Conservation (phyloP, 495 filamentous ascomycete genomes). For the Cenococcum geophilum region DNA sequence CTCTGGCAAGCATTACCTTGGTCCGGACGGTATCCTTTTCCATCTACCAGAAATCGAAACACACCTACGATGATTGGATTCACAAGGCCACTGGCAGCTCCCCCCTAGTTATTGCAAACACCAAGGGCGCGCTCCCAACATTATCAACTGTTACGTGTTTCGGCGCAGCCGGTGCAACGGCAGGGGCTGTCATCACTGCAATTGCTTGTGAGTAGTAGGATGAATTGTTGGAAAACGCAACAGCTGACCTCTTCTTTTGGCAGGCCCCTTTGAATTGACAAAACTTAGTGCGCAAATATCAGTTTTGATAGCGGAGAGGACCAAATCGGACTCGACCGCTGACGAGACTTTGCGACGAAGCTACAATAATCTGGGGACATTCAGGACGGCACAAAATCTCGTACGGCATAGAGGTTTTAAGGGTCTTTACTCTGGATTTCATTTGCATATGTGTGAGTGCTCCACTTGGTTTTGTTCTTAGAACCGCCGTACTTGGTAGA, state of each 20-base stretch:
- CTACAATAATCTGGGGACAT: constrained; percentile 72
- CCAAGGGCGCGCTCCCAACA: constrained; percentile 61
- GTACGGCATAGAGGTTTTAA: constrained; percentile 67
- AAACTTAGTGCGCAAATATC: constrained; percentile 88
- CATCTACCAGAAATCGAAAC: constrained; percentile 80
- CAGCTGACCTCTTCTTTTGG: background rate
- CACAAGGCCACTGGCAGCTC: constrained; percentile 58
- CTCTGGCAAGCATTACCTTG: constrained; percentile 78
- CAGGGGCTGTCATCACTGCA: constrained; percentile 72
- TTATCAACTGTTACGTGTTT: constrained; percentile 66
- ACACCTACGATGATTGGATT: constrained; percentile 61
- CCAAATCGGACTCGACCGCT: constrained; percentile 45
- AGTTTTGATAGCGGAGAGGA: constrained; percentile 67
- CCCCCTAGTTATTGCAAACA: constrained; percentile 65
- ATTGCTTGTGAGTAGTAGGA: constrained; percentile 66
- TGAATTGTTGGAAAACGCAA: constrained; percentile 8
- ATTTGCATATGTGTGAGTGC: constrained; percentile 69
- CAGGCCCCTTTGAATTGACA: constrained; percentile 89
- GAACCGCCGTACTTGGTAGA: constrained; percentile 12
- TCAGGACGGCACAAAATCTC: constrained; percentile 72
- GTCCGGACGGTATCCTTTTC: constrained; percentile 92
- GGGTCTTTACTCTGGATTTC: constrained; percentile 83
- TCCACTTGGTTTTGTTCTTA: background rate
- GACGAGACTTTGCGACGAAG: constrained; percentile 57
- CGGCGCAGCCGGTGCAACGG: constrained; percentile 67